Base-by-base conservation (phyloP, 345 rosid genomes). In the Rhizophora mangle region DNA sequence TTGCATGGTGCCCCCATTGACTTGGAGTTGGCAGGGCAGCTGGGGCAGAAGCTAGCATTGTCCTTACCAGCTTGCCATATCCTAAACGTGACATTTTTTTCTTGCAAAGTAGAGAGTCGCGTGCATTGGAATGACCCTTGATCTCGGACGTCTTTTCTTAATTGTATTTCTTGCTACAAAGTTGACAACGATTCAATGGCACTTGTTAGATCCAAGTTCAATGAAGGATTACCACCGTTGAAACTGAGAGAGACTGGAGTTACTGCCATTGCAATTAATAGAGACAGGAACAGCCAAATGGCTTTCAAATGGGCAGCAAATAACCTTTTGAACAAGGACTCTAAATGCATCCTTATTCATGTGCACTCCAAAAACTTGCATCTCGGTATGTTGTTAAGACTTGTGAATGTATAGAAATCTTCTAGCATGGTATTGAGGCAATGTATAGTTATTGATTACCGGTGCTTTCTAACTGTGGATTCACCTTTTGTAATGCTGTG, bases 281-380 rank as follows among this genome's bases (percentile, higher is more conserved):
- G 18, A 18, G 85, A 79, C 68, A 86, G 68, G 84, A 83, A 77
- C 72, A 86, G 88, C 82, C 86, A 81, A 36, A 54, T n/a, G 47
- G 93, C 90, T 5, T 78, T 84, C 20, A 85, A 75, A 72, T 88
- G 90, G 90, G 79, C 87, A 11, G 75, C 74, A 9, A 88, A 86
- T 19, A 81, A 86, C 63, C 78, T 84, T 60, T n/a, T 80, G 15
- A 49, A 52, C 32, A 54, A 64, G 4, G 63, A 6, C 8, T 63
- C 76, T 13, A 19, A 34, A n/a, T 86, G 80, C 49, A 16, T 81
- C 64, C 78, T 88, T 22, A 4, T 85, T 31, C 87, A 85, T 66
- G 88, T 88, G 32, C 80, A 65, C 29, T 58, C 56, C 75, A 73
- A 75, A 6, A 65, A 55, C 16, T 20, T 62, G 63, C 65, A 68